Conservation (phyloP, 2,329 filamentous ascomycete genomes). For the Allantophomopsis lycopodina region DNA sequence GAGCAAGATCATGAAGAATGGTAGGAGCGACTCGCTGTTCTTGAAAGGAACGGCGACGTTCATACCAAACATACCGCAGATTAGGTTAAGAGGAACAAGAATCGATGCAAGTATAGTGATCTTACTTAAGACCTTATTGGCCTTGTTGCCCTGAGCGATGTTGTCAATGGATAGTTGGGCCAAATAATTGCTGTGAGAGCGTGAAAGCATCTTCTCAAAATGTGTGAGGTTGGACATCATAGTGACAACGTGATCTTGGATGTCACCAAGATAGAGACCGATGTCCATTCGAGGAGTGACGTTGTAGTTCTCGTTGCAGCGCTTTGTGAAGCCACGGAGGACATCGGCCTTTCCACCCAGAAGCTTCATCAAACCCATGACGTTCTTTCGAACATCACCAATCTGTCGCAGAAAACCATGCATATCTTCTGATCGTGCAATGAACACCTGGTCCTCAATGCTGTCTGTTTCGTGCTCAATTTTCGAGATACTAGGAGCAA, state of each 20-base stretch:
- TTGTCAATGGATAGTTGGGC: slow-evolving; percentile 89
- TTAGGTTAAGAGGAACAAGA: slow-evolving; percentile 87
- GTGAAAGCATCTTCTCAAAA: slow-evolving; percentile 94
- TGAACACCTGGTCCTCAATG: slow-evolving; percentile 92
- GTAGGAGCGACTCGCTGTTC: slow-evolving; percentile 26
- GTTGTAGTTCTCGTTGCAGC: slow-evolving; percentile 94
- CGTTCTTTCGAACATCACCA: slow-evolving; percentile 83
- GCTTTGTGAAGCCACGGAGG: slow-evolving; percentile 92
- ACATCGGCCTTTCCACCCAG: slow-evolving; percentile 97
- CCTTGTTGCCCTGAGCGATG: slow-evolving; percentile 74
- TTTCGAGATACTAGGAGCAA: slow-evolving; percentile 76
- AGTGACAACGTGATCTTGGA: slow-evolving; percentile 97
- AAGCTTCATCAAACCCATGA: slow-evolving; percentile 84
- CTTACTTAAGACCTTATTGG: slow-evolving; percentile 84
- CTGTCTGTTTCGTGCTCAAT: slow-evolving; percentile 81
- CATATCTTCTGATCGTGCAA: slow-evolving; percentile 81
- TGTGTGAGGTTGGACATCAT: slow-evolving; percentile 96
- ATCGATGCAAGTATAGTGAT: slow-evolving; percentile 91
- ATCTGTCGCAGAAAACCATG: slow-evolving; percentile 78
- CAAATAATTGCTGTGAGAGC: slow-evolving; percentile 90
- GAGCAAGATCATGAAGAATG: slow-evolving; percentile 48
- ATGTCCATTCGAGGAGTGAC: slow-evolving; percentile 95
- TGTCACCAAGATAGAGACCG: slow-evolving; percentile 89
- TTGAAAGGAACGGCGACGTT: slow-evolving; percentile 63
- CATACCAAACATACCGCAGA: slow-evolving; percentile 73